Conservation (phyloP, 2,329 filamentous ascomycete species). For the Leptographium wingfieldii region DNA sequence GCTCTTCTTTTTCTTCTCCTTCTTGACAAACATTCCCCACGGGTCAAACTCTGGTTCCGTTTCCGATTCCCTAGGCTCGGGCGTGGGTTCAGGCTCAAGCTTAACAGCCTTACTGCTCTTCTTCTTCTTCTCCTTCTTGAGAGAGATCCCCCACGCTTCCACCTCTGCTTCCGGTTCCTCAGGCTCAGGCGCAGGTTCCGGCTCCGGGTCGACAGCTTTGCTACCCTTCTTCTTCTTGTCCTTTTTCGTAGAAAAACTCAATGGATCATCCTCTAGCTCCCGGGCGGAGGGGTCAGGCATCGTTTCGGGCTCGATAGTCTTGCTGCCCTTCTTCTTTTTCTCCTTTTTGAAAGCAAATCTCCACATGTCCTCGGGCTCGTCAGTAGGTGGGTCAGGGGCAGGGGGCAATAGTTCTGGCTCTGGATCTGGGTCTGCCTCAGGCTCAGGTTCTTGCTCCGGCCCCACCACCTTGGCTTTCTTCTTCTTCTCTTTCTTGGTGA, state of each 20-base stretch:
- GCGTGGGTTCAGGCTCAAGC: not conserved
- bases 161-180: constrained; percentile 11
- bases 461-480: constrained; percentile 14
- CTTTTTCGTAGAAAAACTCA: constrained; percentile 9
- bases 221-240: constrained; percentile 15
- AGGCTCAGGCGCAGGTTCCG: constrained; percentile 16
- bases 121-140: constrained; percentile 16
- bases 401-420: constrained; percentile 1
- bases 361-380: constrained; percentile 8
- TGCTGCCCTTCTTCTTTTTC: constrained; percentile 6
- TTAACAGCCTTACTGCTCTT: constrained; percentile 10
- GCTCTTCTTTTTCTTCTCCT: constrained; percentile 17
- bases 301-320: constrained; percentile 14
- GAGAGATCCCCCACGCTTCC: constrained; percentile 18
- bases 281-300: not conserved
- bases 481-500: constrained; percentile 20
- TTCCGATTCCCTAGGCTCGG: not conserved
- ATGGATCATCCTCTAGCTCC: constrained; percentile 4
- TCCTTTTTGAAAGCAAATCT: not conserved
- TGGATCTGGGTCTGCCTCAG: not conserved
- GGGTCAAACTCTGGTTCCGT: constrained; percentile 11
- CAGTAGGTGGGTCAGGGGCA: constrained; percentile 8
- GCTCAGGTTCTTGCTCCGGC: constrained; percentile 1
- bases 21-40: constrained; percentile 18
- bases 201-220: constrained; percentile 7